phyloP scores from a whole-genome alignment of 2,329 filamentous ascomycete species.

The Fusarium azukiicola region DNA sequence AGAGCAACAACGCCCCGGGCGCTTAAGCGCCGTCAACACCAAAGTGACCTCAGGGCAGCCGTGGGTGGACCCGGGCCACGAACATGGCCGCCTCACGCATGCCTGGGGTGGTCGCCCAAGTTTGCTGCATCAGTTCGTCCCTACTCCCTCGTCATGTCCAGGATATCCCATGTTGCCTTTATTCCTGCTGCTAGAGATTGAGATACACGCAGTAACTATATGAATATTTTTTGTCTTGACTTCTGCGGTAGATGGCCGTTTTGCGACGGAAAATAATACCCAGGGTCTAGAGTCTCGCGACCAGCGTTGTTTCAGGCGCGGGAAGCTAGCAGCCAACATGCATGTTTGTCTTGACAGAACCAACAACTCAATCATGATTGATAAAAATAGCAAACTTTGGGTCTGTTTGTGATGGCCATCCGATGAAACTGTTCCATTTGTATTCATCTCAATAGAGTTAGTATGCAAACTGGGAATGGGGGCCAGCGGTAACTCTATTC shows the following conservation, averaged over 20 bases:
- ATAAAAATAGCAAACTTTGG: not conserved
- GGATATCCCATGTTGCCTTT: not conserved
- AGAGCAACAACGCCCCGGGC: too few species aligned
- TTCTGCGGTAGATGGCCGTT: not conserved
- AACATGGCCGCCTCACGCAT: too few species aligned
- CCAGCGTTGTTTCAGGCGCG: constrained; percentile 3
- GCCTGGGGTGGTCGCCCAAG: not conserved
- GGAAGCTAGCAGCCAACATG: constrained; percentile 9
- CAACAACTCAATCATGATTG: not conserved
- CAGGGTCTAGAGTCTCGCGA: not conserved
- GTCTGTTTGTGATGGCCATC: not conserved
- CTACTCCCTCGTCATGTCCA: not conserved
- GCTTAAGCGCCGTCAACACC: too few species aligned
- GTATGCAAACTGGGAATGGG: not conserved
- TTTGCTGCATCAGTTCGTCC: not conserved
- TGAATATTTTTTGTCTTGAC: not conserved
- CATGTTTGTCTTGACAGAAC: not conserved
- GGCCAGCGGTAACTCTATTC: not conserved
- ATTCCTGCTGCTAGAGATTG: not conserved
- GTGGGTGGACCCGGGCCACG: too few species aligned
- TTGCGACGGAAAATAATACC: not conserved
- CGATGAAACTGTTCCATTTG: not conserved
- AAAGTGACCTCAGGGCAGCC: too few species aligned
- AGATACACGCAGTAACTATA: not conserved
- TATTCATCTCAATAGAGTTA: not conserved